Conservation (phyloP, 192 early-diverging fungal species). For the Mortierella alpina region DNA sequence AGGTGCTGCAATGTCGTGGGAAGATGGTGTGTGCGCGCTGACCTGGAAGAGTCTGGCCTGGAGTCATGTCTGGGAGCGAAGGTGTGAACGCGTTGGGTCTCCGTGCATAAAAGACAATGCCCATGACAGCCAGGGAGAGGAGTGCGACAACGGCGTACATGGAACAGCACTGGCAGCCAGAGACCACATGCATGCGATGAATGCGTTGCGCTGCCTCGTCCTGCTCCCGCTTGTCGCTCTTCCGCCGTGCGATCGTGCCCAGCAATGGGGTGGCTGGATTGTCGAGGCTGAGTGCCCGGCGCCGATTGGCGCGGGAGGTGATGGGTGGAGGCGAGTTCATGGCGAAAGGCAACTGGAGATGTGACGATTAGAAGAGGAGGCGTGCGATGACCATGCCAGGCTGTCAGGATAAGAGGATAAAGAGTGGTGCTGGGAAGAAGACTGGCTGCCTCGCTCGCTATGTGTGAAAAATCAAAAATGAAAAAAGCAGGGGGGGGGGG, state of each 20-base stretch:
- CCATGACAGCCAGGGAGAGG: slow-evolving; percentile 16
- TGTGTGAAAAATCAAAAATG: too few species aligned
- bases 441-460: background rate
- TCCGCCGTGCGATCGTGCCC: slow-evolving; percentile 27
- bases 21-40: background rate
- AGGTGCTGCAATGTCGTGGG: too few species aligned
- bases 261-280: slow-evolving; percentile 30
- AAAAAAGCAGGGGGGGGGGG: too few species aligned
- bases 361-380: background rate
- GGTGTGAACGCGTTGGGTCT: slow-evolving; percentile 21
- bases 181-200: slow-evolving; percentile 25
- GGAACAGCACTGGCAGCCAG: slow-evolving; percentile 25
- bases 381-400: too few species aligned
- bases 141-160: slow-evolving; percentile 23
- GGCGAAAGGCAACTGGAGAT: background rate
- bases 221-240: slow-evolving; percentile 18
- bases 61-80: slow-evolving; percentile 20
- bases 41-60: slow-evolving; percentile 29
- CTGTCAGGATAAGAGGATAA: too few species aligned
- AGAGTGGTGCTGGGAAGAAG: background rate
- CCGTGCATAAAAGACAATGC: slow-evolving; percentile 17
- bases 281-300: slow-evolving; percentile 42
- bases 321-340: slow-evolving; percentile 41
- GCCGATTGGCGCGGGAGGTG: slow-evolving; percentile 47
- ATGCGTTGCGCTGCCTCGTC: slow-evolving; percentile 30